These are phyloP conservation scores for Nicotiana tomentosiformis DNA, from an alignment of 257 asterid species.

Conservation along the genomic window DNA sequence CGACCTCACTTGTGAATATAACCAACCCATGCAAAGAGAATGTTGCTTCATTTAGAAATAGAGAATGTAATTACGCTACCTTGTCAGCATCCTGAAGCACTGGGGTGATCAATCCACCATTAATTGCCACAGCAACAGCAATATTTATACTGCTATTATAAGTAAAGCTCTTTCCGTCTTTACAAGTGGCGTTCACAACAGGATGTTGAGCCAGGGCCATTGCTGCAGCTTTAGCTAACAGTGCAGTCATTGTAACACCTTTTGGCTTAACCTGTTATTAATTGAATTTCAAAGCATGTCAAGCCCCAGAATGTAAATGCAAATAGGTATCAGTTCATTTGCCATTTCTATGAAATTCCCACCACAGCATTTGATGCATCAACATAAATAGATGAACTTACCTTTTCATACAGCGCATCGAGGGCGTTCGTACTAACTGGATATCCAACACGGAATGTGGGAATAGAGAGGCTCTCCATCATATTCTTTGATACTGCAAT, in stretches of 20 bases:
- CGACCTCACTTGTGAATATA: background rate
- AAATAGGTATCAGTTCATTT: background rate
- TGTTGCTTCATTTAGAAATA: background rate
- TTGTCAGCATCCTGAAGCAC: conserved; percentile 9
- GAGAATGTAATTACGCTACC: background rate
- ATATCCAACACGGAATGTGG: conserved; percentile 79
- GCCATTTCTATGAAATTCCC: background rate
- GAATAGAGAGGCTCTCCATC: conserved; percentile 65
- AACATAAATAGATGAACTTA: background rate
- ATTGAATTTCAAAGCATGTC: background rate
- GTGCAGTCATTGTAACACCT: background rate
- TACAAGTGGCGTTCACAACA: conserved; percentile 72
- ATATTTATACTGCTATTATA: conserved; percentile 63
- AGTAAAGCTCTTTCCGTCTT: conserved; percentile 78
- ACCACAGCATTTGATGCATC: background rate
- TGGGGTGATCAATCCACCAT: conserved; percentile 9
- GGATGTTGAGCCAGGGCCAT: conserved; percentile 87
- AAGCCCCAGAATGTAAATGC: background rate
- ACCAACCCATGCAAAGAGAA: background rate
- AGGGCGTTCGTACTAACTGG: conserved; percentile 28
- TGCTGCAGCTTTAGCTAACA: conserved; percentile 47
- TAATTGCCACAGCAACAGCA: conserved; percentile 85
- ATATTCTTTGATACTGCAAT: conserved; percentile 74
- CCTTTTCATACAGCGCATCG: conserved; percentile 6
- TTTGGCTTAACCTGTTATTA: conserved; percentile 6